These are phyloP conservation scores for Magnaporthales sp. DNA, from an alignment of 2,329 filamentous ascomycete species.

Conservation along the genomic window DNA sequence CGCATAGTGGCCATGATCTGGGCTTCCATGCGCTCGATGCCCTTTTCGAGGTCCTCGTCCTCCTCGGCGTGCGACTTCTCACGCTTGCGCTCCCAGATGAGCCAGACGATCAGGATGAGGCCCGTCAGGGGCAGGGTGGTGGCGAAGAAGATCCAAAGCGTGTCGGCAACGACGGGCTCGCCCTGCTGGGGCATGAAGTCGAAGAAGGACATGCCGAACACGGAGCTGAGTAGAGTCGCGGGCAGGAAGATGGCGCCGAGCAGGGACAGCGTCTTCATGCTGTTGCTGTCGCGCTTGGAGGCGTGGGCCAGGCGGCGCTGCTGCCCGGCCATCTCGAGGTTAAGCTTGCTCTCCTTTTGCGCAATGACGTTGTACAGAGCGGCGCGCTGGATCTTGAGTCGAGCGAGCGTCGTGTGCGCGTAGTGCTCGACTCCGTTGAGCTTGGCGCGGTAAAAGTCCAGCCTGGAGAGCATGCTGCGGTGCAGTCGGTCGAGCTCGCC, in stretches of 20 bases:
- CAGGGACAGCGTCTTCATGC: constrained; percentile 57
- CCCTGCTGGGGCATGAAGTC: constrained; percentile 43
- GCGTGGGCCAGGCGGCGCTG: constrained; percentile 51
- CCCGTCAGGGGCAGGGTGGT: constrained; percentile 50
- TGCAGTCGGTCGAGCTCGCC: constrained; percentile 36
- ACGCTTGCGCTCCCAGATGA: constrained; percentile 41
- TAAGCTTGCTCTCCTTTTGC: constrained; percentile 55
- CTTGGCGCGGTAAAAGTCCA: constrained; percentile 54
- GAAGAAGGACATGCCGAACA: constrained; percentile 61
- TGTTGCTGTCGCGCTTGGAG: constrained; percentile 52
- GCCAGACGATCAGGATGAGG: constrained; percentile 45
- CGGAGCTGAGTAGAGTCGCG: constrained; percentile 52
- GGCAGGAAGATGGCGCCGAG: constrained; percentile 56
- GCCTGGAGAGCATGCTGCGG: constrained; percentile 39
- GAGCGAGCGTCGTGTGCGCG: constrained; percentile 51
- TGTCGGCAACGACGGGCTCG: constrained; percentile 34
- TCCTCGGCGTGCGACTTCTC: constrained; percentile 39
- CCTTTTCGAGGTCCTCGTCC: constrained; percentile 42
- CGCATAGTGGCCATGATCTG: constrained; percentile 48
- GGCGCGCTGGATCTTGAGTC: constrained; percentile 51
- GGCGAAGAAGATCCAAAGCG: constrained; percentile 56
- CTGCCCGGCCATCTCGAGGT: constrained; percentile 53
- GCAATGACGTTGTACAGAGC: constrained; percentile 59
- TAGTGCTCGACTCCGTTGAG: constrained; percentile 55
- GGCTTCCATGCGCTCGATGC: constrained; percentile 47